These are phyloP conservation scores for Aechmea fasciata DNA, from an alignment of 176 grass and related monocot species.

Conservation along the genomic window DNA sequence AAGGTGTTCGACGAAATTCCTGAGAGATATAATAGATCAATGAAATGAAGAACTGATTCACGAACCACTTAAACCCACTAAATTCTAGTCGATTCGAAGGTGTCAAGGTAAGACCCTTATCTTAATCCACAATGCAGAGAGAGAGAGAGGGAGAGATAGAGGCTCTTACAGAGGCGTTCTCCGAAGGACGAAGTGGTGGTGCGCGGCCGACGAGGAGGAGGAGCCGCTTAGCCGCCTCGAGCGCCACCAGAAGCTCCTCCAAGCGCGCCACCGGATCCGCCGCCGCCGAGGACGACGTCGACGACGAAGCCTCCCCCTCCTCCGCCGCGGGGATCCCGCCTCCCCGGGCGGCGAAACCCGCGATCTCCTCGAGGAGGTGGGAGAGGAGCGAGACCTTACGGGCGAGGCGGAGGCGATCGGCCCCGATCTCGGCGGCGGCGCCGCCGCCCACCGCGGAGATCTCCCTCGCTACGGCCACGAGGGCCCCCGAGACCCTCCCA, in stretches of 20 bases:
- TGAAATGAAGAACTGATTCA: no score
- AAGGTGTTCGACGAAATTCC: no score
- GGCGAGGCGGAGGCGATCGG: constrained; percentile 63
- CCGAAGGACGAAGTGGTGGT: not conserved
- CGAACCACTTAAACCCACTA: no score
- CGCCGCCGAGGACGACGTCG: not conserved
- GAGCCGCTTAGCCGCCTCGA: constrained; percentile 54
- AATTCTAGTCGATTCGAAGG: no score
- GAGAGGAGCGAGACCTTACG: constrained; percentile 81
- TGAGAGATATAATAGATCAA: no score
- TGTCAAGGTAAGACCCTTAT: not conserved
- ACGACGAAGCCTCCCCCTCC: constrained; percentile 13
- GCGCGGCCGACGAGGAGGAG: constrained; percentile 39
- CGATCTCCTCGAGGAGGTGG: constrained; percentile 68
- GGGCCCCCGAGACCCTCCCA: constrained; percentile 35
- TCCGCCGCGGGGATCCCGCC: constrained; percentile 6
- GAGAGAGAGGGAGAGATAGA: not conserved
- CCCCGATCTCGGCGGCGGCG: constrained; percentile 37
- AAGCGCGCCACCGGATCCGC: constrained; percentile 20
- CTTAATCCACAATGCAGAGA: not conserved
- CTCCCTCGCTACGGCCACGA: constrained; percentile 24
- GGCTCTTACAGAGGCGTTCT: constrained; percentile 24
- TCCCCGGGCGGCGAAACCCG: constrained; percentile 22
- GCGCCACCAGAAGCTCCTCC: constrained; percentile 47
- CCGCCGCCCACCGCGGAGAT: constrained; percentile 3